Conservation (phyloP, 148 eudicot genomes). For the Camellia sinensis region DNA sequence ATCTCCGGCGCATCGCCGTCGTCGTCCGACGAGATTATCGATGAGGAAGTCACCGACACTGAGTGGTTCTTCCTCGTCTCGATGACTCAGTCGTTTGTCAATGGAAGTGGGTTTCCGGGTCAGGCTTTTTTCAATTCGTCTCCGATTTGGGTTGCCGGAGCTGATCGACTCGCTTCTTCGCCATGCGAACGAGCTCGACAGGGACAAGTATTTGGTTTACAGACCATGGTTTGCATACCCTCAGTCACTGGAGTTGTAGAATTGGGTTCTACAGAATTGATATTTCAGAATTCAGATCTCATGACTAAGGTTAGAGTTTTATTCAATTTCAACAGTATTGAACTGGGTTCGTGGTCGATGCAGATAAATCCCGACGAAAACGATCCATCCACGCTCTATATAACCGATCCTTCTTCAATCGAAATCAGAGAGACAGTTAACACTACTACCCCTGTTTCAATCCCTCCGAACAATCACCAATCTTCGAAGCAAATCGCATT, state of each 20-base stretch:
- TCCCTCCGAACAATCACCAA: slow-evolving; percentile 11
- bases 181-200: slow-evolving; percentile 59
- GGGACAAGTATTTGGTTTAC: slow-evolving; percentile 49
- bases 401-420: slow-evolving; percentile 49
- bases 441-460: background rate
- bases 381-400: slow-evolving; percentile 72
- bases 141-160: slow-evolving; percentile 69
- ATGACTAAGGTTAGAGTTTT: slow-evolving; percentile 46
- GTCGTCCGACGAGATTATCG: slow-evolving; percentile 32
- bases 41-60: slow-evolving; percentile 76
- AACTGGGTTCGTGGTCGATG: slow-evolving; percentile 12
- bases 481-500: slow-evolving; percentile 24
- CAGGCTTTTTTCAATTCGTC: slow-evolving; percentile 35
- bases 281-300: slow-evolving; percentile 42
- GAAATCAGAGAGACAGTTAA: background rate
- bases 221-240: slow-evolving; percentile 67
- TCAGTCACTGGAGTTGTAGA: slow-evolving; percentile 59
- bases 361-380: slow-evolving; percentile 31
- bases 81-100: slow-evolving; percentile 64
- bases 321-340: slow-evolving; percentile 35
- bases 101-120: slow-evolving; percentile 68
- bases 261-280: slow-evolving; percentile 61
- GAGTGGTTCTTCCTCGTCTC: slow-evolving; percentile 84
- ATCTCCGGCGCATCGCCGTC: slow-evolving; percentile 51
- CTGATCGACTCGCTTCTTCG: slow-evolving; percentile 33